phyloP scores from a whole-genome alignment of 257 asterid species.

The Misopates orontium region DNA sequence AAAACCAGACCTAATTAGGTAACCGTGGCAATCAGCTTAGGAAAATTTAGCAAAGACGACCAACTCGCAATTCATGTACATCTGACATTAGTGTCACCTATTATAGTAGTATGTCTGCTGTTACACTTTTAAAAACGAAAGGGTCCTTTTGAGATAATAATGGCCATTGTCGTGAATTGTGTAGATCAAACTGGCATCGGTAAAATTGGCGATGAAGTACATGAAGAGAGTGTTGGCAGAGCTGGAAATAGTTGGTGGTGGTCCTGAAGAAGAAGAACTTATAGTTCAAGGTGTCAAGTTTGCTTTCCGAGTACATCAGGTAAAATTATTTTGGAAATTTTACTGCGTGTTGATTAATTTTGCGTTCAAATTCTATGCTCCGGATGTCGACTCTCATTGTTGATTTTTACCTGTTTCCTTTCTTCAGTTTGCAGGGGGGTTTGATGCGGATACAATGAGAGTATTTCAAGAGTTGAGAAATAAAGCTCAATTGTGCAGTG shows the following conservation, averaged over 20 bases:
- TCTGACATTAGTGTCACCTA: no score
- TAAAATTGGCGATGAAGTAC: slow-evolving; percentile 94
- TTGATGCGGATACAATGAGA: slow-evolving; percentile 92
- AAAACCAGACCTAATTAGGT: background rate
- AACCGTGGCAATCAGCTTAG: background rate
- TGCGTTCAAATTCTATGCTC: background rate
- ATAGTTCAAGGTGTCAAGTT: slow-evolving; percentile 85
- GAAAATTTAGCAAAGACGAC: background rate
- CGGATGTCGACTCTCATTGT: background rate
- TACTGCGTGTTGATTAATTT: background rate
- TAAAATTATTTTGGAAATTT: slow-evolving; percentile 9
- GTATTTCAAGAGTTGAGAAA: slow-evolving; percentile 90
- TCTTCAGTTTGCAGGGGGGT: slow-evolving; percentile 95
- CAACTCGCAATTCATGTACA: no score
- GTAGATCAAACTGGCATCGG: slow-evolving; percentile 98
- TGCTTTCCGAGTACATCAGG: slow-evolving; percentile 98
- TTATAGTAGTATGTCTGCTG: background rate
- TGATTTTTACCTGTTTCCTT: background rate
- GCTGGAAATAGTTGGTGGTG: slow-evolving; percentile 71
- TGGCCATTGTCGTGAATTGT: slow-evolving; percentile 24
- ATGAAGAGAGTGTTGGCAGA: slow-evolving; percentile 90
- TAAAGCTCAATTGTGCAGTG: slow-evolving; percentile 67
- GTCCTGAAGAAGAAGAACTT: slow-evolving; percentile 83
- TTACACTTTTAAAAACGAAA: slow-evolving; percentile 31
- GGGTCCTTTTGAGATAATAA: slow-evolving; percentile 3